phyloP scores from a whole-genome alignment of 2,329 filamentous ascomycete species.

The Fusarium miscanthi region DNA sequence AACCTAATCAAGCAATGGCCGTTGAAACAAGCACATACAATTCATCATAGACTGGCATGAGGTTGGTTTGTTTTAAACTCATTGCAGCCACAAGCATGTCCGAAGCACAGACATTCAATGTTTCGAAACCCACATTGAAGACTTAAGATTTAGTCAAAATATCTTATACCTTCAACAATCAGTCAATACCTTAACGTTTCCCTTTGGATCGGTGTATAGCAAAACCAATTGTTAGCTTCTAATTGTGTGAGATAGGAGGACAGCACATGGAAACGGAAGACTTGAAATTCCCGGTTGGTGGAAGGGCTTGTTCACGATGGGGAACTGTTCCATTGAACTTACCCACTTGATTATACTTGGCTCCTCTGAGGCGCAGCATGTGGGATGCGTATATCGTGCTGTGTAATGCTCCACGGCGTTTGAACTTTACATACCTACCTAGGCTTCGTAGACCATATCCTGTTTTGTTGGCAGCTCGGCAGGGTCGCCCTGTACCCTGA shows the following conservation, averaged over 20 bases:
- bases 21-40: constrained; percentile 22
- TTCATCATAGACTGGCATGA: constrained; percentile 4
- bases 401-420: constrained; percentile 35
- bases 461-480: constrained; percentile 19
- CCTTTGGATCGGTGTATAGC: not conserved
- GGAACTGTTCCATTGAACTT: constrained; percentile 14
- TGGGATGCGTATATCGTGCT: constrained; percentile 27
- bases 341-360: constrained; percentile 18
- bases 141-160: not conserved
- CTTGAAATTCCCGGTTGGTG: constrained; percentile 24
- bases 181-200: not conserved
- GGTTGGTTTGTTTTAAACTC: constrained; percentile 12
- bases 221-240: not conserved
- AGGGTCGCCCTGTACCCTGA: constrained; percentile 29
- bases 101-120: constrained; percentile 1
- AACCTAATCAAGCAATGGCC: constrained; percentile 25
- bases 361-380: constrained; percentile 24
- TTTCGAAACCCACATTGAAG: constrained; percentile 22
- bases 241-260: not conserved
- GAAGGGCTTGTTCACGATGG: constrained; percentile 10
- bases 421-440: constrained; percentile 37
- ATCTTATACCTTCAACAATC: constrained; percentile 15
- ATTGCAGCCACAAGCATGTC: not conserved
- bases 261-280: constrained; percentile 1
- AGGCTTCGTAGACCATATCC: constrained; percentile 25